Percentiles rank a stretch among this genome's conserved stretches.
These are phyloP conservation scores for Fusarium scirpi DNA, from an alignment of 2,329 filamentous ascomycete genomes.

Conservation along the genomic window DNA sequence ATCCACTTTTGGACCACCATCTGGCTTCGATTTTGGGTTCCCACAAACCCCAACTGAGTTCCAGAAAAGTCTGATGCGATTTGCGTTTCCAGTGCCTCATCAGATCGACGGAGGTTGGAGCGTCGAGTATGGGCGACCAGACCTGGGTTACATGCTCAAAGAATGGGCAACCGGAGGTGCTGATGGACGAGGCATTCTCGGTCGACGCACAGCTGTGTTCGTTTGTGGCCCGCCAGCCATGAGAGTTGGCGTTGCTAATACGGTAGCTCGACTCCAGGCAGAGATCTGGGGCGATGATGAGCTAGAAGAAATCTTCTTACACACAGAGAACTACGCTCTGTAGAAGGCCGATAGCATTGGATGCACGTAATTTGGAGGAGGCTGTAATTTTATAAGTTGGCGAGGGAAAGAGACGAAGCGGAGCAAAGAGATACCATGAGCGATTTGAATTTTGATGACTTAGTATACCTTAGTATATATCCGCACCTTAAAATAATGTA, in stretches of 20 bases:
- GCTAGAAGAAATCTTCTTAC: constrained; percentile 91
- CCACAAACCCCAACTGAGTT: constrained; percentile 86
- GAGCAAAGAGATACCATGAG: constrained; percentile 47
- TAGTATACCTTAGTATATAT: constrained; percentile 20
- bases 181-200: constrained; percentile 77
- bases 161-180: constrained; percentile 80
- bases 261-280: constrained; percentile 84
- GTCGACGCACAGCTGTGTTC: constrained; percentile 86
- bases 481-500: constrained; percentile 3
- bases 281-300: constrained; percentile 83
- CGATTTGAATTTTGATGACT: constrained; percentile 41
- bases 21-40: constrained; percentile 83
- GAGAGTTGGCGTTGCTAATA: constrained; percentile 87
- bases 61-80: constrained; percentile 90
- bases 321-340: constrained; percentile 94
- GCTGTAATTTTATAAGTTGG: constrained; percentile 41
- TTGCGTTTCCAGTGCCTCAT: constrained; percentile 80
- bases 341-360: constrained; percentile 52
- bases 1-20: constrained; percentile 69
- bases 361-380: constrained; percentile 3
- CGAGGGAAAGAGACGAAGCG: not conserved
- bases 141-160: constrained; percentile 86
- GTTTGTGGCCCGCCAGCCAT: constrained; percentile 91
- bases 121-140: constrained; percentile 91
- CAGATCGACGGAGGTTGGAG: constrained; percentile 85